Base-by-base conservation (phyloP, 139 green algal genomes). In the Micractinium conductrix region DNA sequence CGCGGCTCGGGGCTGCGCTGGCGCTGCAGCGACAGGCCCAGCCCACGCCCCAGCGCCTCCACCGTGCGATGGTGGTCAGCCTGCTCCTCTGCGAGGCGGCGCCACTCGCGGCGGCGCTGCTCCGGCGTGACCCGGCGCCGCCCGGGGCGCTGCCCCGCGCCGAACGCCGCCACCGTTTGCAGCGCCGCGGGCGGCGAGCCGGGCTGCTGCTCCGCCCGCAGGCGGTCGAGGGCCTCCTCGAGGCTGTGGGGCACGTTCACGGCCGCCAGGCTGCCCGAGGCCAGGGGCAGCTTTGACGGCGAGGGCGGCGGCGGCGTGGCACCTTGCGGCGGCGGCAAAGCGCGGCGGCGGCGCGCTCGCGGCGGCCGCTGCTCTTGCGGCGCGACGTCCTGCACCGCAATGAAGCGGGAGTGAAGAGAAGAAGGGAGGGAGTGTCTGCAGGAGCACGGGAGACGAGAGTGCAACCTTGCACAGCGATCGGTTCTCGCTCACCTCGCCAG, bases 261-360 rank as follows among this genome's bases (percentile, higher is more conserved):
- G 28, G 42, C 28, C 10, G n/a, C 19, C 19, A 81, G 21, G 50
- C 74, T 81, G 24, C 50, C 74, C 7, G 33, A 10, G 9, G 74
- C 74, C 19, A 81, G 37, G 7, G 74, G 55, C 38, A 82, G 58
- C 26, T 81, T 70, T 12, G 75, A 42, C 37, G 75, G 75, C 58
- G 58, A 65, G 33, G 42, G 38, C 28, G 63, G 55, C 58, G 38
- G 55, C 6, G 70, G 21, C 65, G 33, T 16, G 70, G 35, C 3
- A 2, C 26, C 22, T 26, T 4, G 42, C 26, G 24, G 40, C 8
- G 26, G 42, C 14, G 28, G 70, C 42, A 68, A 68, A 30, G 60
- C 60, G 60, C 60, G 26, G 24, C 26, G 24, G 60, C 24, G 21
- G 24, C 60, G 14, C 12, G 3, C 55, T 65, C 4, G 65, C 65